Percentiles rank a stretch among this genome's conserved stretches.
Conservation (phyloP, 1,284 basidiomycete species). For the Tilletia walkeri region DNA sequence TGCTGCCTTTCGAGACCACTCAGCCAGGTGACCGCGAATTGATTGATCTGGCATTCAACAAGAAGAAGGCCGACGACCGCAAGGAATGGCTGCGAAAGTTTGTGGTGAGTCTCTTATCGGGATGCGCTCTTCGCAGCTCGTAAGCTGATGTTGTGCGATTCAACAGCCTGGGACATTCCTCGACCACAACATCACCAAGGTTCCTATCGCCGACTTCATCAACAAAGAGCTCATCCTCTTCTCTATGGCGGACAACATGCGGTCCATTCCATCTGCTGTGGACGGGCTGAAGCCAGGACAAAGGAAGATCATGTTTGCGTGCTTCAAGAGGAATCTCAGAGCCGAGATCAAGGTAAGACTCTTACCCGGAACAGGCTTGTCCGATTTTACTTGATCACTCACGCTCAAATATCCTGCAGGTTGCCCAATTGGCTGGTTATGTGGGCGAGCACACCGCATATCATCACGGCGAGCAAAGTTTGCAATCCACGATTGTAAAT, state of each 20-base stretch:
- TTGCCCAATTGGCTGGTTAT: conserved; percentile 92
- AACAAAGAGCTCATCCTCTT: conserved; percentile 98
- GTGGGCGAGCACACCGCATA: conserved; percentile 91
- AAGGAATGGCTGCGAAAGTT: conserved; percentile 98
- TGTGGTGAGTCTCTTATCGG: conserved; percentile 54
- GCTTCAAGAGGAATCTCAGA: conserved; percentile 90
- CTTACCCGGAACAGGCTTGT: background rate
- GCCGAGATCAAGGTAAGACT: conserved; percentile 73
- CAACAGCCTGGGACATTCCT: conserved; percentile 85
- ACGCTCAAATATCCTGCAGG: conserved; percentile 50
- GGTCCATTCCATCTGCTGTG: conserved; percentile 75
- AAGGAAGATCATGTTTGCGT: conserved; percentile 91
- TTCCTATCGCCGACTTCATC: conserved; percentile 91
- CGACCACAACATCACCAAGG: conserved; percentile 81
- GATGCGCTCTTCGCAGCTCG: no score
- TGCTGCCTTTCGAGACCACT: conserved; percentile 83
- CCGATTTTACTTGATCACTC: background rate
- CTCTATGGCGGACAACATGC: conserved; percentile 98
- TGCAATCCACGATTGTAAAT: conserved; percentile 86
- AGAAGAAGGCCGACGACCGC: conserved; percentile 98
- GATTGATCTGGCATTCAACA: conserved; percentile 98
- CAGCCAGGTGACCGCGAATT: conserved; percentile 80
- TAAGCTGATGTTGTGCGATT: background rate
- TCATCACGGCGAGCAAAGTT: conserved; percentile 89
- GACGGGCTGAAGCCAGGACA: conserved; percentile 99